Percentiles rank a stretch among this genome's conserved stretches.
Conservation (phyloP, 2,329 filamentous ascomycete genomes). For the Alternaria sp. region DNA sequence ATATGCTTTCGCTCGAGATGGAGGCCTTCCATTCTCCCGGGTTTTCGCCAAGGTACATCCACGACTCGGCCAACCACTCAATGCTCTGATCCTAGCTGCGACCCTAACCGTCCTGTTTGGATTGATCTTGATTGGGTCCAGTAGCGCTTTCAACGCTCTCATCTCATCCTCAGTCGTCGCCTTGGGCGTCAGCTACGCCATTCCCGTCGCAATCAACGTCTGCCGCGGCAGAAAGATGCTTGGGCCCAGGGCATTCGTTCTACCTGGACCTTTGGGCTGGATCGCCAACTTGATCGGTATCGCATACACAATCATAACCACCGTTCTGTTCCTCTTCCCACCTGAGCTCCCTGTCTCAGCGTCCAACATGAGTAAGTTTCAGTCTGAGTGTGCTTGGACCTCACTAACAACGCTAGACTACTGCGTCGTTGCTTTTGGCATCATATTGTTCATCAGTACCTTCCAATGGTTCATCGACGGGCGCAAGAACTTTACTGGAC, state of each 20-base stretch:
- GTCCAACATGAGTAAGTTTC: constrained; percentile 69
- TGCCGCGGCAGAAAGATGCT: constrained; percentile 70
- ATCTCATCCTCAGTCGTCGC: constrained; percentile 74
- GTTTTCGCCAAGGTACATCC: constrained; percentile 68
- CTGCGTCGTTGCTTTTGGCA: constrained; percentile 63
- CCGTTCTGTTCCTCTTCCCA: constrained; percentile 77
- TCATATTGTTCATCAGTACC: constrained; percentile 63
- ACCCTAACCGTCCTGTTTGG: constrained; percentile 71
- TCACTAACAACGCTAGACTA: constrained; percentile 49
- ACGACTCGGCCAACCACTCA: constrained; percentile 68
- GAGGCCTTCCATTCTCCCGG: constrained; percentile 67
- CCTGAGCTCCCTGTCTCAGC: constrained; percentile 68
- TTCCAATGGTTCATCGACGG: constrained; percentile 68
- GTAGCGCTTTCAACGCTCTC: constrained; percentile 73
- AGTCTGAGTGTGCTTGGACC: not conserved
- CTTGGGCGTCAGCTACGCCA: constrained; percentile 74
- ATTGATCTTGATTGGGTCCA: constrained; percentile 71
- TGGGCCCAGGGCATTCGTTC: constrained; percentile 64
- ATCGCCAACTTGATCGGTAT: constrained; percentile 66
- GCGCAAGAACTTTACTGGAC: constrained; percentile 65
- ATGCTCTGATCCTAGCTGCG: constrained; percentile 67
- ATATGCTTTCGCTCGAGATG: constrained; percentile 71
- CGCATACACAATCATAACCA: constrained; percentile 71
- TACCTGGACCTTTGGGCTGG: constrained; percentile 65
- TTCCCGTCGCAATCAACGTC: constrained; percentile 74